phyloP scores from a whole-genome alignment of 2,329 filamentous ascomycete species.

The Fusarium coicis region DNA sequence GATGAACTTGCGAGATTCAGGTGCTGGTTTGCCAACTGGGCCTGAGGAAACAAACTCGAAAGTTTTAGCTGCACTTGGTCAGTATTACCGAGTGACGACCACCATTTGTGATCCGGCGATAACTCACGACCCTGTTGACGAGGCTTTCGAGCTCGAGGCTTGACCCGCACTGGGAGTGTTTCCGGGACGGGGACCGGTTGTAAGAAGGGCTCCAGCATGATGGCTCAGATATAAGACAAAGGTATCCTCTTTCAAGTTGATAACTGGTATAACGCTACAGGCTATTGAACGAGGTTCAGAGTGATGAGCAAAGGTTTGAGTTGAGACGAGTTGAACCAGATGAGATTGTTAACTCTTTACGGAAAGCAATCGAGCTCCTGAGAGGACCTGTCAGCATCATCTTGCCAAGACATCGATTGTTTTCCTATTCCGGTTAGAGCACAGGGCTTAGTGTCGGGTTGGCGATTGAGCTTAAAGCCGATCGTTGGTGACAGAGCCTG shows the following conservation, averaged over 20 bases:
- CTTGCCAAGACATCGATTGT: constrained; percentile 35
- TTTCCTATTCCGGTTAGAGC: constrained; percentile 40
- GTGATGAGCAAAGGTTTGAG: not conserved
- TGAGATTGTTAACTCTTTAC: constrained; percentile 23
- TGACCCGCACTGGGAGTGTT: not conserved
- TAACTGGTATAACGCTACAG: fast-evolving
- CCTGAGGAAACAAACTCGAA: constrained; percentile 47
- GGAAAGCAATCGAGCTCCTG: constrained; percentile 17
- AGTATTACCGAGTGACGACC: not conserved
- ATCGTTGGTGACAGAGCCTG: fast-evolving
- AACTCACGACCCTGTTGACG: constrained; percentile 12
- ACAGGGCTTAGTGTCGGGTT: not conserved
- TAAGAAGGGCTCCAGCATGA: constrained; percentile 30
- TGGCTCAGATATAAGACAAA: not conserved
- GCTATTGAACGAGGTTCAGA: not conserved
- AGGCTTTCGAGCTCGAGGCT: constrained; percentile 8
- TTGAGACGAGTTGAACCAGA: not conserved
- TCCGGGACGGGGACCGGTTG: not conserved
- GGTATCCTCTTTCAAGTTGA: not conserved
- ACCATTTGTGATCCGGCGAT: not conserved
- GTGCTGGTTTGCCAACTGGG: constrained; percentile 35
- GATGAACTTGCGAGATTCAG: constrained; percentile 43
- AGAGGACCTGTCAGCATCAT: not conserved
- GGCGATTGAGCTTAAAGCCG: not conserved
- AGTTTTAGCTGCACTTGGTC: constrained; percentile 19